phyloP scores from a whole-genome alignment of 2,329 filamentous ascomycete species.

The Tolypocladium pustulatum region DNA sequence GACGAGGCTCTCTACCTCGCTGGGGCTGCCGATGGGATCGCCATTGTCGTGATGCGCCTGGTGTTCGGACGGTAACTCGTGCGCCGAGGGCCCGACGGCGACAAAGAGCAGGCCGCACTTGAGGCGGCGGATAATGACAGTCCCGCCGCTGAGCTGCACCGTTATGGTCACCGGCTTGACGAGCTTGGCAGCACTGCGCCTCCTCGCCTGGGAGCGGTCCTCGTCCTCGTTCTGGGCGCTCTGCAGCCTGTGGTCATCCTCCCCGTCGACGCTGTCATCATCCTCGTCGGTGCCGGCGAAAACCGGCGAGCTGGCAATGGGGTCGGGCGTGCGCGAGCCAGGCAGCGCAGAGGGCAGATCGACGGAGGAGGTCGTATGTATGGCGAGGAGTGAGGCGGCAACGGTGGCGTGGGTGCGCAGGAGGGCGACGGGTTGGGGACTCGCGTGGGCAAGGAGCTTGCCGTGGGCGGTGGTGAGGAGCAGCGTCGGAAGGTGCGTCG shows the following conservation, averaged over 20 bases:
- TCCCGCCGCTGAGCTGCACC: conserved; percentile 46
- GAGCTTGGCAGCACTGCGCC: conserved; percentile 5
- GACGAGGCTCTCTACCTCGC: conserved; percentile 35
- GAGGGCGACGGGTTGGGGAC: conserved; percentile 40
- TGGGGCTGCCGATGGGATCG: conserved; percentile 24
- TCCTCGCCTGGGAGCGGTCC: background rate
- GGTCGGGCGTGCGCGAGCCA: conserved; percentile 18
- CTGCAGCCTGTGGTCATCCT: conserved; percentile 10
- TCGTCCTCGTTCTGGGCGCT: conserved; percentile 7
- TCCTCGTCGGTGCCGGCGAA: conserved; percentile 12
- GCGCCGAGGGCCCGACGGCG: conserved; percentile 39
- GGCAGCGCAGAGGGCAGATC: conserved; percentile 32
- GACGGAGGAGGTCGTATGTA: conserved; percentile 38
- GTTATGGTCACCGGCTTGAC: conserved; percentile 36
- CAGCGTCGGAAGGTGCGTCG: conserved; percentile 45
- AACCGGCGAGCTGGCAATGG: conserved; percentile 13
- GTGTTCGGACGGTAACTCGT: conserved; percentile 8
- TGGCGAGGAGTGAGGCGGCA: conserved; percentile 49
- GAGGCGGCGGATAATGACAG: conserved; percentile 48
- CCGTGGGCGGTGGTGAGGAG: conserved; percentile 50
- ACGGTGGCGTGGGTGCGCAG: conserved; percentile 55
- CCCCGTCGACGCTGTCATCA: conserved; percentile 11
- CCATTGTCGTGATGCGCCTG: conserved; percentile 15
- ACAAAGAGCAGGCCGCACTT: conserved; percentile 52
- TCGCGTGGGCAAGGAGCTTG: conserved; percentile 53